Percentiles rank a stretch among this genome's conserved stretches.
These are phyloP conservation scores for Handroanthus guayacan DNA, from an alignment of 257 asterid genomes.

Conservation along the genomic window DNA sequence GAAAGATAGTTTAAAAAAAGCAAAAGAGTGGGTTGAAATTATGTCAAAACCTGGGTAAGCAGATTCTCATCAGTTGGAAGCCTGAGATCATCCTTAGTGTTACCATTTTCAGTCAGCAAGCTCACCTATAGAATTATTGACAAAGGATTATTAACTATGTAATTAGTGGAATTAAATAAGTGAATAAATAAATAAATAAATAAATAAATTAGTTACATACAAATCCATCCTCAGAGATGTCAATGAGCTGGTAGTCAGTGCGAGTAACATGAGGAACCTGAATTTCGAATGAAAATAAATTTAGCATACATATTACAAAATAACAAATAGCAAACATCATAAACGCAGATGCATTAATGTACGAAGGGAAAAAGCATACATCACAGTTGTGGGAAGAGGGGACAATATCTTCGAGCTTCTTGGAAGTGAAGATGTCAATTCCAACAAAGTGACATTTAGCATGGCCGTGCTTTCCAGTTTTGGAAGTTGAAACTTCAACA, in stretches of 20 bases:
- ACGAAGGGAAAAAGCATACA: constrained; percentile 43
- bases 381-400: constrained; percentile 96
- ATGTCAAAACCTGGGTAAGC: constrained; percentile 63
- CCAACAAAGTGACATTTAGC: constrained; percentile 94
- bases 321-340: not conserved
- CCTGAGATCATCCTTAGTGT: constrained; percentile 91
- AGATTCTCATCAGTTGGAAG: constrained; percentile 85
- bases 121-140: constrained; percentile 63
- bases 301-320: not conserved
- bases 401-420: constrained; percentile 97
- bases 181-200: not conserved
- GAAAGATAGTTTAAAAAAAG: not conserved
- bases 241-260: constrained; percentile 90
- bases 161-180: not conserved
- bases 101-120: constrained; percentile 82
- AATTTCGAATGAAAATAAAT: not conserved
- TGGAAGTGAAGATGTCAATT: constrained; percentile 84
- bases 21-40: not conserved
- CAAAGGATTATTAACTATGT: not conserved
- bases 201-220: constrained; percentile 46
- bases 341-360: not conserved
- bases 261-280: constrained; percentile 96
- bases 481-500: constrained; percentile 95
- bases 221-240: constrained; percentile 96
- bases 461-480: constrained; percentile 95